Conservation (phyloP, 805 yeast genomes). For the Ascoidea tarda region DNA sequence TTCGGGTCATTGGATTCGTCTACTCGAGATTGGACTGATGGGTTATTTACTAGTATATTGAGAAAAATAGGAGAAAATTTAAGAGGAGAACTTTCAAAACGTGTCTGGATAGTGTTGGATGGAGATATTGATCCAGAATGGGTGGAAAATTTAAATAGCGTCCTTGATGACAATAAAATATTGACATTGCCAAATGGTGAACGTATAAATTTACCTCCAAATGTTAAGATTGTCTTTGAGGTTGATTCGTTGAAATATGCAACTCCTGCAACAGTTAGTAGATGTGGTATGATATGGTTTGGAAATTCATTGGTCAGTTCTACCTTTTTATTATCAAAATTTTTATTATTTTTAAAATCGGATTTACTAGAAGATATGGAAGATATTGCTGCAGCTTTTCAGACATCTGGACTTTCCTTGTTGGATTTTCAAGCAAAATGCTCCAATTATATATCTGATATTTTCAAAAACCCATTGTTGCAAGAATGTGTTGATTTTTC, state of each 20-base stretch:
- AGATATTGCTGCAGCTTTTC: conserved; percentile 4
- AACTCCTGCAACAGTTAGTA: conserved; percentile 83
- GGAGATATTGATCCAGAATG: conserved; percentile 91
- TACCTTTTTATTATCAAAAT: conserved; percentile 13
- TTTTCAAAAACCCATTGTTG: no score
- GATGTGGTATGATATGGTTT: conserved; percentile 84
- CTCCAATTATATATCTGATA: neutral
- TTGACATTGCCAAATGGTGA: conserved; percentile 87
- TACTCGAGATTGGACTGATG: conserved; percentile 90
- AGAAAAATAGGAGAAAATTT: conserved; percentile 38
- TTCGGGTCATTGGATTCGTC: conserved; percentile 61
- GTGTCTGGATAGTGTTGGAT: conserved; percentile 74
- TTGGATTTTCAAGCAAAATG: neutral
- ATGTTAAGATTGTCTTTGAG: conserved; percentile 62
- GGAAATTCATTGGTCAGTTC: conserved; percentile 20
- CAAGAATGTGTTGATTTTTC: neutral
- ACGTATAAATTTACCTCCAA: conserved; percentile 49
- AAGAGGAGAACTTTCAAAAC: conserved; percentile 41
- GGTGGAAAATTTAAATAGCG: conserved; percentile 85
- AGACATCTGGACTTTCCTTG: neutral
- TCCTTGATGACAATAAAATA: conserved; percentile 73
- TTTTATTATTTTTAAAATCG: conserved; percentile 8
- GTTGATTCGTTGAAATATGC: conserved; percentile 51
- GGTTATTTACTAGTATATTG: conserved; percentile 56
- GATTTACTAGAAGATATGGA: conserved; percentile 11